phyloP scores from a whole-genome alignment of 164 flowering plant genomes.

The Euptelea pleiosperma region DNA sequence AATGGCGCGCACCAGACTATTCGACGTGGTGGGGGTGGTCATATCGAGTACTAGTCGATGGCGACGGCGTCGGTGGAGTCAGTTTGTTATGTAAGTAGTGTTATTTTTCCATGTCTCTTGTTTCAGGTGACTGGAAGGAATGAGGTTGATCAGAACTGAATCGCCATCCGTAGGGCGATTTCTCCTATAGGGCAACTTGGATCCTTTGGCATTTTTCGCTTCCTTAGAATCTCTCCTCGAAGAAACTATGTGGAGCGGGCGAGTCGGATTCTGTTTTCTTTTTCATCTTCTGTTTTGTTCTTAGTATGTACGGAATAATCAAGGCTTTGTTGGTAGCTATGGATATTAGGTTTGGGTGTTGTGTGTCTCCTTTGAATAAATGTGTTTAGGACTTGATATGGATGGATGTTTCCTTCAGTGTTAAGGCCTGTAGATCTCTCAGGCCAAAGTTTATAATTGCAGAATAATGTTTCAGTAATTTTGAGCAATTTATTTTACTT shows the following conservation, averaged over 20 bases:
- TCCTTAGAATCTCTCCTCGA: neutral
- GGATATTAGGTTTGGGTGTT: too few species aligned
- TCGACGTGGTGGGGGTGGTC: neutral
- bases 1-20: neutral
- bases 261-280: conserved; percentile 1
- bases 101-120: neutral
- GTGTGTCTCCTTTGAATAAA: too few species aligned
- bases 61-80: too few species aligned
- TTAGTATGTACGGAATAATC: neutral
- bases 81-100: neutral
- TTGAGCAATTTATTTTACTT: too few species aligned
- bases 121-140: neutral
- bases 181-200: conserved; percentile 32
- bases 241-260: neutral
- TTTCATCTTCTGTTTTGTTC: neutral
- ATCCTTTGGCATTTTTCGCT: conserved; percentile 35
- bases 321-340: too few species aligned
- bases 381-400: too few species aligned
- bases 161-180: conserved; percentile 8
- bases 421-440: too few species aligned
- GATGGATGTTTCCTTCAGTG: too few species aligned
- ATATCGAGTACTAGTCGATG: neutral
- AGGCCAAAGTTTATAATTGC: too few species aligned
- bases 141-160: neutral
- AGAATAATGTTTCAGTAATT: too few species aligned